Percentiles rank a stretch among this genome's conserved stretches.
Conservation (phyloP, 495 filamentous ascomycete genomes). For the Cudoniella acicularis region DNA sequence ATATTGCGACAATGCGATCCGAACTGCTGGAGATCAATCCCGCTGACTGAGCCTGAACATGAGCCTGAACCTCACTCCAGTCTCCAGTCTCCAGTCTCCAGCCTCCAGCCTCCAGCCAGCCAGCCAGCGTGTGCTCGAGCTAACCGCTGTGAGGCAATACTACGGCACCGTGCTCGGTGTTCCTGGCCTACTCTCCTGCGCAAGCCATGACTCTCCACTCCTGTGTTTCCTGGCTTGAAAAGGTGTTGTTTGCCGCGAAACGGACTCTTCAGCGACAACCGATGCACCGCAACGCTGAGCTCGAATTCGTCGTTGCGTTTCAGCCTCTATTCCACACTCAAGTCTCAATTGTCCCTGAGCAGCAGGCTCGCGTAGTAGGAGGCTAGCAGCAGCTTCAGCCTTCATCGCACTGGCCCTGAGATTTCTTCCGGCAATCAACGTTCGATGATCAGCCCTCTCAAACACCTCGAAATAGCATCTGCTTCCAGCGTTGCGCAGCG, state of each 20-base stretch:
- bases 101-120: too few species aligned
- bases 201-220: background rate
- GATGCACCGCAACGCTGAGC: background rate
- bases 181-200: background rate
- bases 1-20: background rate
- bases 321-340: conserved; percentile 8
- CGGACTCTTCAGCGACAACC: background rate
- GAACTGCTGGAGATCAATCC: background rate
- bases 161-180: background rate
- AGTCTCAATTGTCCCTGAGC: too few species aligned
- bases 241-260: background rate
- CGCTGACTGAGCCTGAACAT: background rate
- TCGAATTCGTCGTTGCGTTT: background rate
- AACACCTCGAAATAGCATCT: conserved; percentile 22
- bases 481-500: background rate
- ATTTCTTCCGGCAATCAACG: conserved; percentile 3
- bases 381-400: conserved; percentile 6
- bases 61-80: background rate
- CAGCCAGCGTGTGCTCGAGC: too few species aligned
- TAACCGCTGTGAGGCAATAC: too few species aligned
- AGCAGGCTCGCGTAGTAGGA: too few species aligned
- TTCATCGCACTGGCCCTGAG: background rate
- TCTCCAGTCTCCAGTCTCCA: too few species aligned
- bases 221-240: background rate
- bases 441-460: conserved; percentile 6